Evolutionary conservation across 176 grass and related monocot genomes (phyloP).

Genomic region (Sorghum bicolor): DNA sequence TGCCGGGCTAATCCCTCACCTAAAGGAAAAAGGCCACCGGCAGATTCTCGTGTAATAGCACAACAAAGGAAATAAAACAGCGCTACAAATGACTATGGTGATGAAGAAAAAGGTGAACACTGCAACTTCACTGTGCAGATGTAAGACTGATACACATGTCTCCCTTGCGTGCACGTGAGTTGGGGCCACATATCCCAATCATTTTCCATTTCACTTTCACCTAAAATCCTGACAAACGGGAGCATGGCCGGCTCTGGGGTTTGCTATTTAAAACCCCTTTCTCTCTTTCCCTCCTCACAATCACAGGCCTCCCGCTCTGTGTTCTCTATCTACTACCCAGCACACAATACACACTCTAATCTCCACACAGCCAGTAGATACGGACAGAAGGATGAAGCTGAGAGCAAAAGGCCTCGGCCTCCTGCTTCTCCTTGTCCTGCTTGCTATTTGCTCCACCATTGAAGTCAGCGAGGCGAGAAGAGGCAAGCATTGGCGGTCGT

Average conservation of each 20-base stretch:
- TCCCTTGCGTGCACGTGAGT: slow-evolving; percentile 42
- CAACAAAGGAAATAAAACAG: slow-evolving; percentile 8
- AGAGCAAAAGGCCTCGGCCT: slow-evolving; percentile 63
- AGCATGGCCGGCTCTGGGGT: slow-evolving; percentile 32
- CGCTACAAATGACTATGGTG: slow-evolving; percentile 11
- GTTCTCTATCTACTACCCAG: slow-evolving; percentile 12
- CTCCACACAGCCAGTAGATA: slow-evolving; percentile 57
- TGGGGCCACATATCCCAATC: slow-evolving; percentile 22
- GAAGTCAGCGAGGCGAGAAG: slow-evolving; percentile 78
- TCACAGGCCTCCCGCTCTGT: slow-evolving; percentile 28
- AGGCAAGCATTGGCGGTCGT: slow-evolving; percentile 74
- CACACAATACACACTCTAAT: slow-evolving; percentile 32
- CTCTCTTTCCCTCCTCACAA: slow-evolving; percentile 40
- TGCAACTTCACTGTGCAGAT: slow-evolving; percentile 38
- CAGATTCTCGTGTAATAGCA: slow-evolving; percentile 29
- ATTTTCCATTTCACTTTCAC: slow-evolving; percentile 39
- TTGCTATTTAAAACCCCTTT: slow-evolving; percentile 65
- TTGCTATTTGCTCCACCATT: slow-evolving; percentile 63
- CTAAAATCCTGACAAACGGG: slow-evolving; percentile 29
- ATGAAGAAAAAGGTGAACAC: slow-evolving; percentile 28
- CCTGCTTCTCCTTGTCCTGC: slow-evolving; percentile 78
- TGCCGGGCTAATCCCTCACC: background rate
- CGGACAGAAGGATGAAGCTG: slow-evolving; percentile 50
- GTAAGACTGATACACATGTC: slow-evolving; percentile 11
- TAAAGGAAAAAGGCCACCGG: background rate